These are phyloP conservation scores for Starmerella davenportii DNA, from an alignment of 805 yeast genomes.

Conservation along the genomic window DNA sequence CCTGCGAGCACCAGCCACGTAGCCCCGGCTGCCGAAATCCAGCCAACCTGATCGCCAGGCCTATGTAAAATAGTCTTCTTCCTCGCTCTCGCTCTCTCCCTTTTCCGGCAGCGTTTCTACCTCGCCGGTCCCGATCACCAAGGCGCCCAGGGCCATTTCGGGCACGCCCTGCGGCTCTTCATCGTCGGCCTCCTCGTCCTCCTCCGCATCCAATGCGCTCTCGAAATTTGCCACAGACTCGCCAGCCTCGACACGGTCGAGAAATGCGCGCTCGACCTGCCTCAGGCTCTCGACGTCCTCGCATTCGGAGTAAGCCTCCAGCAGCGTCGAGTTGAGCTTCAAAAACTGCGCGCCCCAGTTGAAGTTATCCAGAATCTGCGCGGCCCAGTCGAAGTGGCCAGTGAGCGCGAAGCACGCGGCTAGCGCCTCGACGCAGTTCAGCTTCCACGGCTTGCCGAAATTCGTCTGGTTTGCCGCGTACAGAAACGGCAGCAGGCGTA, in stretches of 20 bases:
- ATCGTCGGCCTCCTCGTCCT: slow-evolving; percentile 20
- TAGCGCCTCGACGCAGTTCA: slow-evolving; percentile 91
- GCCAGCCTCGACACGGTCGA: slow-evolving; percentile 25
- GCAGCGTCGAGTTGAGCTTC: slow-evolving; percentile 59
- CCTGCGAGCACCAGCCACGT: no score
- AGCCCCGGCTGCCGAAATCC: no score
- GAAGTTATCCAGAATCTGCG: slow-evolving; percentile 52
- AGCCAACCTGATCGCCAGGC: no score
- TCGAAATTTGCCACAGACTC: slow-evolving; percentile 15
- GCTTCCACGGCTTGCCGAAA: slow-evolving; percentile 87
- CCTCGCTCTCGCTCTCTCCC: no score
- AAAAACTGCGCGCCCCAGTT: slow-evolving; percentile 89
- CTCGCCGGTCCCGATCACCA: slow-evolving; percentile 17
- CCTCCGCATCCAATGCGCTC: slow-evolving; percentile 15
- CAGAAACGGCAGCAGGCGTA: slow-evolving; percentile 71
- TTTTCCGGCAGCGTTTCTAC: slow-evolving; percentile 6
- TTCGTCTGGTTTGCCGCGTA: slow-evolving; percentile 96
- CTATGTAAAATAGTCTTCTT: no score
- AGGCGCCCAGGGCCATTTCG: slow-evolving; percentile 18
- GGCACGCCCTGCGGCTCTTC: slow-evolving; percentile 18
- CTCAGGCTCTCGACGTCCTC: slow-evolving; percentile 61
- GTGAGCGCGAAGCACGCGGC: slow-evolving; percentile 95
- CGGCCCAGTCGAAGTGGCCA: slow-evolving; percentile 83
- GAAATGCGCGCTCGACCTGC: slow-evolving; percentile 57
- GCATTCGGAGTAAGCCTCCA: slow-evolving; percentile 59